Evolutionary conservation across 495 filamentous ascomycete genomes (phyloP).

Genomic region (Tuber aestivum): DNA sequence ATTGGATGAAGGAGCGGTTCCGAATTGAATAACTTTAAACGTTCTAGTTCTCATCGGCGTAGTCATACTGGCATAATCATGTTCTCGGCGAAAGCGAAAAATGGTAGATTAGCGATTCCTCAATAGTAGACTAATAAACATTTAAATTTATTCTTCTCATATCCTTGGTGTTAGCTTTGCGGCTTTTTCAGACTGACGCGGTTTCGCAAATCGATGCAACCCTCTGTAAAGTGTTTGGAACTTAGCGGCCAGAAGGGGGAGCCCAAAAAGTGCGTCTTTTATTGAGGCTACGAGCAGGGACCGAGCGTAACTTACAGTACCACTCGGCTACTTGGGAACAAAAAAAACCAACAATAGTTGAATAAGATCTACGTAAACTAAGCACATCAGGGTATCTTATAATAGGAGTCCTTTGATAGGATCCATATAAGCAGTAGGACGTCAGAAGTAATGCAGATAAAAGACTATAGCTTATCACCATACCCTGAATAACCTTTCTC

Average conservation of each 20-base stretch:
- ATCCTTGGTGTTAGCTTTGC: neutral
- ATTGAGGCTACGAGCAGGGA: no score
- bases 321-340: no score
- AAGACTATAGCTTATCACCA: no score
- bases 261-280: neutral
- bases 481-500: no score
- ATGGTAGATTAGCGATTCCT: constrained; percentile 2
- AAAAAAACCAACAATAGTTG: no score
- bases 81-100: neutral
- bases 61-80: constrained; percentile 5
- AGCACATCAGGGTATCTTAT: no score
- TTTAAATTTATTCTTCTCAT: neutral
- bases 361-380: no score
- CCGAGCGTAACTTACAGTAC: no score
- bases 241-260: neutral
- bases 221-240: neutral
- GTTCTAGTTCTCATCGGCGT: constrained; percentile 4
- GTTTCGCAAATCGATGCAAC: neutral
- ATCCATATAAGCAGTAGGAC: no score
- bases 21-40: constrained; percentile 1
- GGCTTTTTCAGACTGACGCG: neutral
- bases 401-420: no score
- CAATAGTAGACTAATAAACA: constrained; percentile 5
- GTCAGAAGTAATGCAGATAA: no score
- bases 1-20: neutral